phyloP scores from a whole-genome alignment of 257 asterid genomes.

The Solanum gandarillasii region DNA sequence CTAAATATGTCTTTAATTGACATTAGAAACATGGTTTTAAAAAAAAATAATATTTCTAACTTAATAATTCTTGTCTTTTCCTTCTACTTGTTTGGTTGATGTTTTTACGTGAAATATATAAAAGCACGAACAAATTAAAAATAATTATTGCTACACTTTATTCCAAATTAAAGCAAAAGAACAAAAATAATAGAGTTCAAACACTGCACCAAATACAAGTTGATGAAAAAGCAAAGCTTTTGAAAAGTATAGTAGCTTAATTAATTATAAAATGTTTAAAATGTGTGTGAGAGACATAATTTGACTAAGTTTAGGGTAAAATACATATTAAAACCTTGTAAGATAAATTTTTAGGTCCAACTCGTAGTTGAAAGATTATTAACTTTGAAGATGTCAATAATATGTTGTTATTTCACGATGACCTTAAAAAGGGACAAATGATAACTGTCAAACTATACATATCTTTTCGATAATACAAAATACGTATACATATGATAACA shows the following conservation, averaged over 20 bases:
- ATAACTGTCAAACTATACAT: too few species aligned
- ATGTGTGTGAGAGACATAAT: too few species aligned
- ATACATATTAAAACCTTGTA: neutral
- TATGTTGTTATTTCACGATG: neutral
- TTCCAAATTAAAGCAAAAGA: neutral
- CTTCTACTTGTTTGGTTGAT: neutral
- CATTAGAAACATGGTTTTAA: neutral
- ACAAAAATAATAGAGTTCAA: neutral
- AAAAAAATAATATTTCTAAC: neutral
- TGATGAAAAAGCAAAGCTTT: neutral
- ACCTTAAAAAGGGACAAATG: rapidly evolving
- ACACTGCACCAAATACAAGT: neutral
- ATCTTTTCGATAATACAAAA: neutral
- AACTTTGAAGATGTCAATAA: neutral
- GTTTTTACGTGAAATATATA: neutral
- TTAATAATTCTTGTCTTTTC: neutral
- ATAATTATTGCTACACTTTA: neutral
- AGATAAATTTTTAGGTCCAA: neutral
- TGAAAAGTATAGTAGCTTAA: neutral
- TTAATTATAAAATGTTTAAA: too few species aligned
- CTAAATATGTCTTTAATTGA: neutral
- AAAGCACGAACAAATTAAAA: neutral
- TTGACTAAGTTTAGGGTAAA: too few species aligned
- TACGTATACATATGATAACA: too few species aligned
- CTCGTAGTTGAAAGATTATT: neutral